Conservation (phyloP, 768 basidiomycete genomes). For the Hericium coralloides region DNA sequence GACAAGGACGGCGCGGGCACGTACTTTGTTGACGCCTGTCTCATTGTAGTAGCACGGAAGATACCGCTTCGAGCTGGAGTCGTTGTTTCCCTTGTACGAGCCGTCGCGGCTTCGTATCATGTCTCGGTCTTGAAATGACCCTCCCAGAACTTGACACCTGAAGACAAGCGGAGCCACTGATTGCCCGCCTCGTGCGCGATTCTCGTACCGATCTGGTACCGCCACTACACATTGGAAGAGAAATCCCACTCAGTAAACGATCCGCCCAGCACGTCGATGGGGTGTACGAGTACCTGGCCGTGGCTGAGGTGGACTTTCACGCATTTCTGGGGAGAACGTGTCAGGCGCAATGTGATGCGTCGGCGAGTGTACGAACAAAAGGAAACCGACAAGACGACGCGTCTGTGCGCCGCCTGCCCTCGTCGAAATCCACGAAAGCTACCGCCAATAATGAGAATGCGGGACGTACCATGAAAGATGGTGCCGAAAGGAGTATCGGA, state of each 20-base stretch:
- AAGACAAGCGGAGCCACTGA: conserved; percentile 4
- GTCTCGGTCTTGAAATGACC: conserved; percentile 97
- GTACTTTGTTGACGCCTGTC: conserved; percentile 89
- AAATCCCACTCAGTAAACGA: conserved; percentile 18
- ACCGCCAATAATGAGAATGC: conserved; percentile 18
- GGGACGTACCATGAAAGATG: conserved; percentile 11
- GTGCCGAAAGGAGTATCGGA: conserved; percentile 7
- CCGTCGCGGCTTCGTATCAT: conserved; percentile 93
- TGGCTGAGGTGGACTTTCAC: conserved; percentile 99
- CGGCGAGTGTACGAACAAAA: conserved; percentile 22
- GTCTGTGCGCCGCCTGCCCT: background rate
- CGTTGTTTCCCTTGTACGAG: conserved; percentile 86
- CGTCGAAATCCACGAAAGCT: too few species aligned
- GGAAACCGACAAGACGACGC: background rate
- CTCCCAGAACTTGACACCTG: conserved; percentile 94
- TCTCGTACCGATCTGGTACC: conserved; percentile 94
- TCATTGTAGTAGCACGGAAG: conserved; percentile 98
- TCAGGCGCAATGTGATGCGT: conserved; percentile 1
- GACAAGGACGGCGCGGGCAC: conserved; percentile 94
- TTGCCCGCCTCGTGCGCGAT: conserved; percentile 6
- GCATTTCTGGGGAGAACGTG: conserved; percentile 57
- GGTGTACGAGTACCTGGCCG: conserved; percentile 68
- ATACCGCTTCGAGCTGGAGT: conserved; percentile 97
- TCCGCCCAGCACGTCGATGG: conserved; percentile 1
- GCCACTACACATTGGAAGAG: conserved; percentile 51